Evolutionary conservation across 345 rosid genomes (phyloP), one percentile per base, ranked within the genome.

Genomic region (Heritiera fomes): DNA sequence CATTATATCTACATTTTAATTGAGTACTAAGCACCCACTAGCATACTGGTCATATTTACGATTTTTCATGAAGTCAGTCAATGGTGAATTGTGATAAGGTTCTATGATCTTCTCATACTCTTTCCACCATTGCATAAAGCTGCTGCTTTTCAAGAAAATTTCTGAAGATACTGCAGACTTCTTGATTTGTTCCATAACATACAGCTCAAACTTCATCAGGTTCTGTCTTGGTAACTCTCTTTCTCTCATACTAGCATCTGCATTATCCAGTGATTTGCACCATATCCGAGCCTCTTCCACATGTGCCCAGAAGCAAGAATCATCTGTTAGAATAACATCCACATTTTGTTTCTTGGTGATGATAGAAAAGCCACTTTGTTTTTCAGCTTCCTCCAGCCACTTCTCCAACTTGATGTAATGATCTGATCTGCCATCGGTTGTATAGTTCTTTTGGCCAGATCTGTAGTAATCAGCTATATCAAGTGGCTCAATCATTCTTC

Each of bases 231-330:
- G 38, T 13, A 3, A 66, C 41, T 66, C 74, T 61, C 46, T 78
- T 68, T 71, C 83, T 10, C 4, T 23, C 6, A 23, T 20, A 68
- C 75, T 74, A 10, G 30, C 64, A 28, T 73, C 83, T 49, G 38
- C 74, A 50, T 49, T 53, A 9, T 43, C 77, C 62, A 83, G 56
- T 59, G 11, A 8, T 11, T 82, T 65, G 75, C 87, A 79, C 0
- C 68, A 73, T 8, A 82, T 74, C 50, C 88, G 8, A 13, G 94
- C 91, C 78, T 93, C 96, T 82, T 94, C 97, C 12, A 94, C 98
- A 7, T 83, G 75, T 20, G 90, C 89, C 98, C 98, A 94, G 23
- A 94, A 94, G 72, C 94, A 91, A 28, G 98, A 93, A 87, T 93
- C 97, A 53, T 86, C 76, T 0, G 87, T 90, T 28, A 91, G 15